Conservation (phyloP, 2,329 filamentous ascomycete genomes). For the Pseudogymnoascus sp. region DNA sequence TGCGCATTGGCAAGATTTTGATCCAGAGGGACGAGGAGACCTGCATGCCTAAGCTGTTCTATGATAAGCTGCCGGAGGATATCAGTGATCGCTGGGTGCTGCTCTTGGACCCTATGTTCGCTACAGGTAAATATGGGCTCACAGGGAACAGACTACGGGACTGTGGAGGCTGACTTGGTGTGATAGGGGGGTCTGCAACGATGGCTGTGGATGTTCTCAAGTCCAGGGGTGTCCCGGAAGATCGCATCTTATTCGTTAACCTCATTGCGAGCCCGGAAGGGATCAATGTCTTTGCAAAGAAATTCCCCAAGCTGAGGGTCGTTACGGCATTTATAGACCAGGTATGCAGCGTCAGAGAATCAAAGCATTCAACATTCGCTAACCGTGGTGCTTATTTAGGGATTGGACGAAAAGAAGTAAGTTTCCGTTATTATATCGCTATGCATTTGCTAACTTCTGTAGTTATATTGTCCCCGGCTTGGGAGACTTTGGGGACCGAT, state of each 20-base stretch:
- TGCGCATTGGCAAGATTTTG: slow-evolving; percentile 95
- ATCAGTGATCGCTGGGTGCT: slow-evolving; percentile 90
- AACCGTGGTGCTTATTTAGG: slow-evolving; percentile 35
- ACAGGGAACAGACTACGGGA: background rate
- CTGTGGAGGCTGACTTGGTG: slow-evolving; percentile 7
- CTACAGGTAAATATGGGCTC: slow-evolving; percentile 58
- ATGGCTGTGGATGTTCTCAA: slow-evolving; percentile 95
- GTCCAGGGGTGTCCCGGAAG: slow-evolving; percentile 82
- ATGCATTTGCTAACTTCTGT: slow-evolving; percentile 18
- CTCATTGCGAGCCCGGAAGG: slow-evolving; percentile 95
- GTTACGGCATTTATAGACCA: slow-evolving; percentile 95
- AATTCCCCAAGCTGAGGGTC: slow-evolving; percentile 81
- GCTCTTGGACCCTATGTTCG: slow-evolving; percentile 96
- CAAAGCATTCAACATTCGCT: background rate
- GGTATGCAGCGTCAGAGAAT: slow-evolving; percentile 27
- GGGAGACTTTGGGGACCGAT: slow-evolving; percentile 91
- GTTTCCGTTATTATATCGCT: slow-evolving; percentile 26
- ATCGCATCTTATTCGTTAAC: slow-evolving; percentile 92
- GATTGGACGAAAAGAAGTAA: slow-evolving; percentile 96
- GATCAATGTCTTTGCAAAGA: slow-evolving; percentile 77
- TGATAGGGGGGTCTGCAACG: slow-evolving; percentile 77
- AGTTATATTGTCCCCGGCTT: slow-evolving; percentile 94
- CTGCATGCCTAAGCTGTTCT: slow-evolving; percentile 83
- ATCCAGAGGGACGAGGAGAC: slow-evolving; percentile 98
- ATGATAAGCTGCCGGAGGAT: slow-evolving; percentile 93